These are phyloP conservation scores for Takashimella koratensis DNA, from an alignment of 1,284 basidiomycete species.

Conservation along the genomic window DNA sequence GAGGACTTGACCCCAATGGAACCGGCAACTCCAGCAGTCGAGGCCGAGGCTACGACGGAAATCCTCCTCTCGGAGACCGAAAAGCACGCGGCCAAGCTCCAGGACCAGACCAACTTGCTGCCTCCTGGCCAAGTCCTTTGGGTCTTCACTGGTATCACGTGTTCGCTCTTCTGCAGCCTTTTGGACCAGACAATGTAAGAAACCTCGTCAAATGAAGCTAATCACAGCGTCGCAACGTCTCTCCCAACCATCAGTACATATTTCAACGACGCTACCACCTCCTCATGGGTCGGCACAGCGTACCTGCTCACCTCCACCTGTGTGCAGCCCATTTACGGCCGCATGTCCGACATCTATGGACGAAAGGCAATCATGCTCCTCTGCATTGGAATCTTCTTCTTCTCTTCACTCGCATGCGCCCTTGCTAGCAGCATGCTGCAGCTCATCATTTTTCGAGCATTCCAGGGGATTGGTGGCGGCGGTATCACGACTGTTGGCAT, in stretches of 20 bases:
- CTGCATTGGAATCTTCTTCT: conserved; percentile 59
- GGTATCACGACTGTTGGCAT: conserved; percentile 29
- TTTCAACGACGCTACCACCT: conserved; percentile 62
- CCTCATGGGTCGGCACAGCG: conserved; percentile 58
- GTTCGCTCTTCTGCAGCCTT: conserved; percentile 54
- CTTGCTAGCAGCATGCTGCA: conserved; percentile 59
- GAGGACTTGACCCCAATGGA: too few species aligned
- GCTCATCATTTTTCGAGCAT: conserved; percentile 62
- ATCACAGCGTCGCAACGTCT: conserved; percentile 59
- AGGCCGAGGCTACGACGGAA: too few species aligned
- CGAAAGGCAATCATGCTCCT: conserved; percentile 55
- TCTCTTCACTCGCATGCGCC: conserved; percentile 53
- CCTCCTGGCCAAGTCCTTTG: conserved; percentile 62
- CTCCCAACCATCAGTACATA: conserved; percentile 62
- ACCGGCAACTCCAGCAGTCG: too few species aligned
- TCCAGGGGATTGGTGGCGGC: conserved; percentile 28
- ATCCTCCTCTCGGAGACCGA: too few species aligned
- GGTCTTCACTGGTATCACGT: conserved; percentile 58
- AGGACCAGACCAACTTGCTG: conserved; percentile 70
- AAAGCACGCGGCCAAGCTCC: conserved; percentile 48
- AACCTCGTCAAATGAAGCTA: conserved; percentile 54
- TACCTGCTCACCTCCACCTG: conserved; percentile 26
- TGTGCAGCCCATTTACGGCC: conserved; percentile 61
- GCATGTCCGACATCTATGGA: conserved; percentile 70
- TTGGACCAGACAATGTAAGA: conserved; percentile 45